phyloP scores from a whole-genome alignment of 2,329 filamentous ascomycete species.

The Torrubiella hemipterigena region DNA sequence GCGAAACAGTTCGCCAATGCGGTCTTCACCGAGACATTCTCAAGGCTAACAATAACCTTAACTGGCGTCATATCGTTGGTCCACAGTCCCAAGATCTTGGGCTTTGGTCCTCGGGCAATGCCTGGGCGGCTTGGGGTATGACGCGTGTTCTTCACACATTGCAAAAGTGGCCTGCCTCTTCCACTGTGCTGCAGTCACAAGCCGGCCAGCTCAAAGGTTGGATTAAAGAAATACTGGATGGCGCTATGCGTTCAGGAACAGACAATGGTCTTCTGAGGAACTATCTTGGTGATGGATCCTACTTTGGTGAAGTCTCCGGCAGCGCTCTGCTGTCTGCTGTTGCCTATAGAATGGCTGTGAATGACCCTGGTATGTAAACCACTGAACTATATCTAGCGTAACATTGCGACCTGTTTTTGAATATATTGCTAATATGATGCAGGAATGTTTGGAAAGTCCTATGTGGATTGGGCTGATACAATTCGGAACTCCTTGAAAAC shows the following conservation, averaged over 20 bases:
- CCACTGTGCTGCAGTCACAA: too few species aligned
- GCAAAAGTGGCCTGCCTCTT: conserved; percentile 7
- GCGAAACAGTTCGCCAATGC: conserved; percentile 5
- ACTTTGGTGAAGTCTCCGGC: conserved; percentile 8
- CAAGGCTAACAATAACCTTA: conserved; percentile 5
- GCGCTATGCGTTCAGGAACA: conserved; percentile 3
- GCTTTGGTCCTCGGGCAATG: conserved; percentile 9
- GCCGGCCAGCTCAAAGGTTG: conserved; percentile 5
- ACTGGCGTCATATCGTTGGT: conserved; percentile 9
- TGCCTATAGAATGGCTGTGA: conserved; percentile 8
- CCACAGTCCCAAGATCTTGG: conserved; percentile 8
- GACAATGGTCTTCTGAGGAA: conserved; percentile 6
- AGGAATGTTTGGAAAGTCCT: conserved; percentile 5
- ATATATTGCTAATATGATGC: too few species aligned
- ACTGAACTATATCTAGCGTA: too few species aligned
- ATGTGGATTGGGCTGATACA: conserved; percentile 6
- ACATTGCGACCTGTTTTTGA: too few species aligned
- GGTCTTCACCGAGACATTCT: conserved; percentile 8
- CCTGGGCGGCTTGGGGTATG: conserved; percentile 8
- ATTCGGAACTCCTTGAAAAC: conserved; percentile 3
- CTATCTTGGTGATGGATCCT: conserved; percentile 6
- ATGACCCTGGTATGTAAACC: too few species aligned
- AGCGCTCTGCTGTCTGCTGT: conserved; percentile 6
- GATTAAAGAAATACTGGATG: conserved; percentile 9
- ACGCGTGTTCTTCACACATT: conserved; percentile 8